A percentile compares a stretch with the other conserved stretches of the same genome.
Evolutionary conservation across 345 rosid species (phyloP).

Genomic region (Trapa incisa): DNA sequence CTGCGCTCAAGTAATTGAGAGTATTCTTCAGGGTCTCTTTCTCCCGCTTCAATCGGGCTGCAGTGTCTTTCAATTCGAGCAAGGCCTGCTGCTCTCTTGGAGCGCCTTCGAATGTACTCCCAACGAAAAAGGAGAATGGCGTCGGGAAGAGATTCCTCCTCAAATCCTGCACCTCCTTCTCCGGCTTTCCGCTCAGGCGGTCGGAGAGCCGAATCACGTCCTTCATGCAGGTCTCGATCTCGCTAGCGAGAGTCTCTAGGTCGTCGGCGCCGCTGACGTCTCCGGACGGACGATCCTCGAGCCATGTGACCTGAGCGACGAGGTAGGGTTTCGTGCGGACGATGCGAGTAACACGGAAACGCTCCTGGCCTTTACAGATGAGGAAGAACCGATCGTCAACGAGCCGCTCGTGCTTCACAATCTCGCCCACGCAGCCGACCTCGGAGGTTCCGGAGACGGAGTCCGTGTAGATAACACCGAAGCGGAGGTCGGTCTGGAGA

Average conservation of each 20-base stretch:
- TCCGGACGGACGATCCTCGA: slow-evolving; percentile 86
- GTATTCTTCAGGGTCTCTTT: slow-evolving; percentile 89
- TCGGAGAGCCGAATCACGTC: slow-evolving; percentile 81
- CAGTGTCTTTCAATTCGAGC: slow-evolving; percentile 86
- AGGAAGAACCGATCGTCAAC: slow-evolving; percentile 82
- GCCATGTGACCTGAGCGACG: slow-evolving; percentile 76
- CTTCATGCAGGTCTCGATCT: slow-evolving; percentile 74
- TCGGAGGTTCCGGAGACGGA: slow-evolving; percentile 52
- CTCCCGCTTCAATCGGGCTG: slow-evolving; percentile 80
- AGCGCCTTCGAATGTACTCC: slow-evolving; percentile 88
- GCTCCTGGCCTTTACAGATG: slow-evolving; percentile 79
- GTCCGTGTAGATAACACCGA: slow-evolving; percentile 78
- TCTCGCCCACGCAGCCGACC: slow-evolving; percentile 86
- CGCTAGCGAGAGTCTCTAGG: slow-evolving; percentile 47
- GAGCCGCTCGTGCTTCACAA: slow-evolving; percentile 81
- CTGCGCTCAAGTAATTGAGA: slow-evolving; percentile 78
- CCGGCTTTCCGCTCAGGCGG: slow-evolving; percentile 69
- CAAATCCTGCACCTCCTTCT: slow-evolving; percentile 67
- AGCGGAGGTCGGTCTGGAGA: slow-evolving; percentile 78
- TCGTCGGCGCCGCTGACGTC: slow-evolving; percentile 34
- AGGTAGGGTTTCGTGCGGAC: slow-evolving; percentile 82
- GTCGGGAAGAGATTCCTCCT: slow-evolving; percentile 81
- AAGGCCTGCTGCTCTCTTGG: slow-evolving; percentile 90
- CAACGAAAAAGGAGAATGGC: slow-evolving; percentile 89
- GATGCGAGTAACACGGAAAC: slow-evolving; percentile 57